A percentile compares a stretch with the other conserved stretches of the same genome.
These are phyloP conservation scores for Penicillium sclerotiorum DNA, from an alignment of 2,329 filamentous ascomycete species.

Conservation along the genomic window DNA sequence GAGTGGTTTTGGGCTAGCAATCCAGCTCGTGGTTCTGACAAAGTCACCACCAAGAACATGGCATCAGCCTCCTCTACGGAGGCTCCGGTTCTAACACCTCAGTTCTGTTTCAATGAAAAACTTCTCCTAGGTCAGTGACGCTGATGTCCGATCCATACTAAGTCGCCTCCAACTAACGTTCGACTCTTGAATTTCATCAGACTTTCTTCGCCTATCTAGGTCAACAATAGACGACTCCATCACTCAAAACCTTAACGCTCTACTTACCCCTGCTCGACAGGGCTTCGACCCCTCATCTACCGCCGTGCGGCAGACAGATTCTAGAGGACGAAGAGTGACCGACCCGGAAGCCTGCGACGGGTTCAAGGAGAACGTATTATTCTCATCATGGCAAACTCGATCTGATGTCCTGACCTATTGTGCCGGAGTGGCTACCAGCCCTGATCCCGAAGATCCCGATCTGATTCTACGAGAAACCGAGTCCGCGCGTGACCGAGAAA, in stretches of 20 bases:
- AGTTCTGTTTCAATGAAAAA: conserved; percentile 75
- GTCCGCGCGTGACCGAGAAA: conserved; percentile 68
- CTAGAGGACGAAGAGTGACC: conserved; percentile 56
- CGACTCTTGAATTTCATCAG: conserved; percentile 64
- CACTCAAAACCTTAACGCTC: conserved; percentile 85
- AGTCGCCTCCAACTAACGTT: conserved; percentile 38
- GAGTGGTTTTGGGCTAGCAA: conserved; percentile 44
- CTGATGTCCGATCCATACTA: background rate
- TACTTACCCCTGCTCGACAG: conserved; percentile 70
- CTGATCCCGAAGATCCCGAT: conserved; percentile 85
- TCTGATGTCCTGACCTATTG: conserved; percentile 88
- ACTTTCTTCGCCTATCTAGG: conserved; percentile 87
- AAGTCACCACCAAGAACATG: conserved; percentile 37
- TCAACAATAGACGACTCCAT: conserved; percentile 90
- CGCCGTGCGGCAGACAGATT: conserved; percentile 59
- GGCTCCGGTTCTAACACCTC: conserved; percentile 64
- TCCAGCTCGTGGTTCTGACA: conserved; percentile 27
- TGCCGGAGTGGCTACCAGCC: conserved; percentile 79
- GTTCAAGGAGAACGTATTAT: conserved; percentile 79
- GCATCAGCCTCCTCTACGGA: conserved; percentile 40
- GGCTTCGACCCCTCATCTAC: conserved; percentile 83
- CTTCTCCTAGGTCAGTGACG: conserved; percentile 64
- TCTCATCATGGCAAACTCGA: conserved; percentile 83
- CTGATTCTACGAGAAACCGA: conserved; percentile 69
- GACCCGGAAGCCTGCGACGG: conserved; percentile 63